A percentile compares a stretch with the other conserved stretches of the same genome.
Evolutionary conservation across 192 early-diverging fungal species (phyloP).

Genomic region (Piromyces finnis): DNA sequence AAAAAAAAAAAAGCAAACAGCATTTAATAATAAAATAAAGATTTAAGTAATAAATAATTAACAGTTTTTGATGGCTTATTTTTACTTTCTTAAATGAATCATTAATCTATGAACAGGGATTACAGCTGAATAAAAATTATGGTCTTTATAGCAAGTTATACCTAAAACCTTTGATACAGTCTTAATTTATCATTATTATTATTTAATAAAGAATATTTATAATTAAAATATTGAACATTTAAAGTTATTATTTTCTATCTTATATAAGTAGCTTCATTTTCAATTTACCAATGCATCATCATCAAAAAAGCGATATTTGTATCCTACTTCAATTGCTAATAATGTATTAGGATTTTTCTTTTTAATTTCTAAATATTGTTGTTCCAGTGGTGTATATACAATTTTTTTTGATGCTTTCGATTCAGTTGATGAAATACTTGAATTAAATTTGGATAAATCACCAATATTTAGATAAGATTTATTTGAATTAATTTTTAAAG

Average conservation of each 20-base stretch:
- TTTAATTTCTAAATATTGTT: constrained; percentile 62
- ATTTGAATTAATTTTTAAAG: no score
- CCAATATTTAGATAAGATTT: no score
- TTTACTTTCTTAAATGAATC: neutral
- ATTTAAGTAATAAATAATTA: no score
- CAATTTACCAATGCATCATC: constrained; percentile 55
- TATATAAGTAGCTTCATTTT: no score
- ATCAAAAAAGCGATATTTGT: constrained; percentile 83
- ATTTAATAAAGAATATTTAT: neutral
- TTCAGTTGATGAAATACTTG: neutral
- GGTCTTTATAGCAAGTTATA: neutral
- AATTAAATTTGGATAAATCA: neutral
- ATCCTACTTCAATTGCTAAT: constrained; percentile 81
- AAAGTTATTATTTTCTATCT: no score
- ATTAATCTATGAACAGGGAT: neutral
- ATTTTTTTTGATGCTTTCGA: constrained; percentile 5
- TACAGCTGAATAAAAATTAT: neutral
- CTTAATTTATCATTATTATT: neutral
- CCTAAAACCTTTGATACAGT: neutral
- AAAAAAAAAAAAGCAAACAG: no score
- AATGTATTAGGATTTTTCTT: constrained; percentile 46
- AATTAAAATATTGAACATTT: no score
- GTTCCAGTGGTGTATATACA: constrained; percentile 66
- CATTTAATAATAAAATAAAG: no score
- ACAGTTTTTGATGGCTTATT: no score